Evolutionary conservation across 139 green algal genomes (phyloP).

Genomic region (Pleodorina starrii): DNA sequence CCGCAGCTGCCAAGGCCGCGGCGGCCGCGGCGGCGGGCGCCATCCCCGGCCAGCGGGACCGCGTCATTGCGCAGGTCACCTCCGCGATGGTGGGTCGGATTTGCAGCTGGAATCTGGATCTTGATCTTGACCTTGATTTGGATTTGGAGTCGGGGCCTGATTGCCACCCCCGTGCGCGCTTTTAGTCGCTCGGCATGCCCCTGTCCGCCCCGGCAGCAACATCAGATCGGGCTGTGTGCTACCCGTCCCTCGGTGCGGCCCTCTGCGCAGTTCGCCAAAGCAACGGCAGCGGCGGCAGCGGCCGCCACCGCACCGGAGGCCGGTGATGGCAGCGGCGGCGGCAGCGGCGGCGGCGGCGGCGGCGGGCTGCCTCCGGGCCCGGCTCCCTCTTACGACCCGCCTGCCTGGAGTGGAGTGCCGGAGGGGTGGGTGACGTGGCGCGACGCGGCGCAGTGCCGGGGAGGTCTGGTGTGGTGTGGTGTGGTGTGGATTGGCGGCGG

Average conservation of each 20-base stretch:
- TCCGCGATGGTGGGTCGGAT: conserved; percentile 15
- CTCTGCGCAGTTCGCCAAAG: not conserved
- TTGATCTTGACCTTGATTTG: no score
- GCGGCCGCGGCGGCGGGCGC: conserved; percentile 49
- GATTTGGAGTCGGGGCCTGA: no score
- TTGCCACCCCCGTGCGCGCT: no score
- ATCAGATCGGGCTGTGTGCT: no score
- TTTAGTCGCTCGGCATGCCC: no score
- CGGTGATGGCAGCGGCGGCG: not conserved
- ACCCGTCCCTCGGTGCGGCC: no score
- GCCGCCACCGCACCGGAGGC: not conserved
- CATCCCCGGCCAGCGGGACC: conserved; percentile 56
- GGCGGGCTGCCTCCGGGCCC: not conserved
- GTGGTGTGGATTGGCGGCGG: no score
- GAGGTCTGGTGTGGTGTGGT: no score
- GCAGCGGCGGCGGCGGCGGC: not conserved
- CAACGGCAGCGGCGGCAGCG: not conserved
- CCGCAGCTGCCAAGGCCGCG: conserved; percentile 40
- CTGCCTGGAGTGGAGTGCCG: conserved; percentile 73
- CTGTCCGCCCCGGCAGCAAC: no score
- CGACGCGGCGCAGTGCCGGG: not conserved
- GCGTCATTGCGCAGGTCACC: conserved; percentile 53
- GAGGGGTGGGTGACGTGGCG: conserved; percentile 62
- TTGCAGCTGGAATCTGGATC: no score
- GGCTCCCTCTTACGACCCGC: conserved; percentile 62